Conservation (phyloP, 2,329 filamentous ascomycete genomes). For the Calonectria honghensis region DNA sequence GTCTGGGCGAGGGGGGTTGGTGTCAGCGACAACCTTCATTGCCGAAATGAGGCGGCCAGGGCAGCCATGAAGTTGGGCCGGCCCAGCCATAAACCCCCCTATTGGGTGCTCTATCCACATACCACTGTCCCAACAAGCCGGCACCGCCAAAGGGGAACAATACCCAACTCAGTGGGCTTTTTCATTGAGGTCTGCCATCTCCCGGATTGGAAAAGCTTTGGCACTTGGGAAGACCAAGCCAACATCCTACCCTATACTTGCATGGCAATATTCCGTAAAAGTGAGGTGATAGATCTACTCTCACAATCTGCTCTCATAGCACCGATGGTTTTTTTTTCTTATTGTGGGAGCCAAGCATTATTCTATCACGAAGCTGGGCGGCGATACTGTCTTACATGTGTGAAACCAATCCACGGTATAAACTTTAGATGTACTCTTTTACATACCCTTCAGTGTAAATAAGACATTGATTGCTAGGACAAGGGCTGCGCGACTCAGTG, state of each 20-base stretch:
- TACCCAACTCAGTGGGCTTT: background rate
- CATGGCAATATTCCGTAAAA: background rate
- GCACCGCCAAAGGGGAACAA: background rate
- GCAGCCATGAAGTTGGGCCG: background rate
- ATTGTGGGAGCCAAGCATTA: too few relatives aligned
- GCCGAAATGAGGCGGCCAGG: constrained; percentile 1
- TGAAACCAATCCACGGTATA: background rate
- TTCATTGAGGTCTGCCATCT: too few relatives aligned
- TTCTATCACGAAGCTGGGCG: too few relatives aligned
- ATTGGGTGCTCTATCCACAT: background rate
- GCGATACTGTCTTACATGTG: too few relatives aligned
- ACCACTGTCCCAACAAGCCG: background rate
- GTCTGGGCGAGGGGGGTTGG: background rate
- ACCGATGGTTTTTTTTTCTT: too few relatives aligned
- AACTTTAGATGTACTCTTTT: background rate
- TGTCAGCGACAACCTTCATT: background rate
- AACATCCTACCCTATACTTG: background rate
- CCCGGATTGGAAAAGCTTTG: too few relatives aligned
- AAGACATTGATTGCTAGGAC: background rate
- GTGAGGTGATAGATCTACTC: too few relatives aligned
- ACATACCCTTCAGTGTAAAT: background rate
- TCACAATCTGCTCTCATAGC: too few relatives aligned
- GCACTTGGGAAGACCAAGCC: background rate
- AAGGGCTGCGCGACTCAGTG: background rate
- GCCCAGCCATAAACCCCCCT: background rate